phyloP scores from a whole-genome alignment of 306 rosid species.

The Vicia faba region DNA sequence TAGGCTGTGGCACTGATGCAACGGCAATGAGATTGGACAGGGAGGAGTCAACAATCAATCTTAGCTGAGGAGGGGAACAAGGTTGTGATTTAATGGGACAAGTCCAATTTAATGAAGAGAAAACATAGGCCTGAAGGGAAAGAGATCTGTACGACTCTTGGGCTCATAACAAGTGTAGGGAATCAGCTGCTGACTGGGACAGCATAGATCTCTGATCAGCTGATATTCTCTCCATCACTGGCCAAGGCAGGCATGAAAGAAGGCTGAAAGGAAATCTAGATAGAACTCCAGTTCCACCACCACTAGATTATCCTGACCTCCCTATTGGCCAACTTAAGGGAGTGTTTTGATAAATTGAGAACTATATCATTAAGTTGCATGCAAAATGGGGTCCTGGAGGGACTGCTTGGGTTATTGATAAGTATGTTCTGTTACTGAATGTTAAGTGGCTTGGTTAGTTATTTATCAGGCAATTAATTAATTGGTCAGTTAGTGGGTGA shows the following conservation, averaged over 20 bases:
- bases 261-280: too few relatives aligned
- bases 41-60: too few relatives aligned
- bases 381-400: not conserved
- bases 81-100: too few relatives aligned
- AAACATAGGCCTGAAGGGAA: too few relatives aligned
- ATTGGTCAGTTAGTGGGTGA: not conserved
- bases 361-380: not conserved
- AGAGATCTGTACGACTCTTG: too few relatives aligned
- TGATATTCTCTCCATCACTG: not conserved
- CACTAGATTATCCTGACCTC: not conserved
- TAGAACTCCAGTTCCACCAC: too few relatives aligned
- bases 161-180: too few relatives aligned
- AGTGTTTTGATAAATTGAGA: not conserved
- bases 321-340: not conserved
- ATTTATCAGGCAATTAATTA: not conserved
- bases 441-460: not conserved
- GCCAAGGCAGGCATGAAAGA: not conserved
- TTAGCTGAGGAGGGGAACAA: too few relatives aligned
- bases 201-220: not conserved
- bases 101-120: too few relatives aligned
- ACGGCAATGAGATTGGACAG: too few relatives aligned
- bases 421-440: not conserved
- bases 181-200: not conserved
- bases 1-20: too few relatives aligned
- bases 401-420: not conserved